Evolutionary conservation across 2,329 filamentous ascomycete species (phyloP), one percentile per base, ranked within the genome.

Genomic region (Fusarium bactridioides): DNA sequence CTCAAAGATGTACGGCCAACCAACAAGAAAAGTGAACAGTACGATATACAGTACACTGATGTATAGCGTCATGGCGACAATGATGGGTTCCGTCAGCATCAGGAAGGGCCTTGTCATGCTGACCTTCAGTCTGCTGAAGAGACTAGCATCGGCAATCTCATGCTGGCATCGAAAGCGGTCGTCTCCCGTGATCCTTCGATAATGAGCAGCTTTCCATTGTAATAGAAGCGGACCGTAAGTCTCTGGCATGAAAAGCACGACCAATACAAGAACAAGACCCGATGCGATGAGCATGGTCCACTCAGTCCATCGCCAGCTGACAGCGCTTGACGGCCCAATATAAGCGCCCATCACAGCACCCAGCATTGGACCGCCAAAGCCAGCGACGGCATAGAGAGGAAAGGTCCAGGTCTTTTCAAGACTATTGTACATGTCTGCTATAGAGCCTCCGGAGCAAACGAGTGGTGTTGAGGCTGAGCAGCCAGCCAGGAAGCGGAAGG

Each of bases 271-370:
- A 64, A 91, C 81, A 10, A 86, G 78, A 0, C 84, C 88, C 1
- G 89, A 85, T 84, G 89, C 90, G 56, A 93, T 92, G 37, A 92
- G 81, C 64, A 92, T 84, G 3, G 89, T 84, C 80, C 91, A 93
- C 77, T 92, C 90, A 0, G 84, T 84, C 88, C 89, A 91, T n/a
- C 88, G 84, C 86, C 90, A 93, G 55, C 83, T 84, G 4, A 80
- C 76, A 0, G 50, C n/a, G 7, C 84, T 85, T 61, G 86, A 88
- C 58, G 90, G 84, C 54, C 91, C 90, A 59, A 92, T 90, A 66
- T 91, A 92, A 10, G 89, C 90, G 8, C 90, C 90, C 64, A 87
- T 81, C 0, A 83, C 76, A 7, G 82, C 80, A 3, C 82, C 82
- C 0, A 83, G 51, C 75, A 82, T 82, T 0, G 82, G 78, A 82